These are phyloP conservation scores for Nicotiana otophora DNA, from an alignment of 257 asterid genomes.

Conservation along the genomic window DNA sequence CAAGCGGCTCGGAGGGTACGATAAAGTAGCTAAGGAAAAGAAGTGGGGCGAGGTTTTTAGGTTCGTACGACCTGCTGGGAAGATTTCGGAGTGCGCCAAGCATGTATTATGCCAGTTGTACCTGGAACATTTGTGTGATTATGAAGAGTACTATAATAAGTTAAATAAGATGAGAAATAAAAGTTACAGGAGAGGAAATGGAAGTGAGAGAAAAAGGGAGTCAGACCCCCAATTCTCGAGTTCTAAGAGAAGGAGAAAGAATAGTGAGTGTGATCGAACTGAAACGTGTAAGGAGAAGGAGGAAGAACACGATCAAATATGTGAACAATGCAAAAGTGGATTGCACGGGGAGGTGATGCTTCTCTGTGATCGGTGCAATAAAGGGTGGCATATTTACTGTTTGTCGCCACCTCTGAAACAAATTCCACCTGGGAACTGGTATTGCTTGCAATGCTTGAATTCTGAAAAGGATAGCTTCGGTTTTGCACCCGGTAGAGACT, in stretches of 20 bases:
- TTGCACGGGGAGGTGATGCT: slow-evolving; percentile 96
- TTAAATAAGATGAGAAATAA: slow-evolving; percentile 50
- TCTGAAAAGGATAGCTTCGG: slow-evolving; percentile 90
- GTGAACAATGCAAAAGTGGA: slow-evolving; percentile 93
- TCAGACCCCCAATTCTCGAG: slow-evolving; percentile 42
- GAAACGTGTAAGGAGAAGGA: slow-evolving; percentile 41
- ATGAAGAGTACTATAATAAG: slow-evolving; percentile 61
- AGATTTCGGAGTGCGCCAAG: slow-evolving; percentile 78
- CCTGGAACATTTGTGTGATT: slow-evolving; percentile 74
- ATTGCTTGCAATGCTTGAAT: slow-evolving; percentile 85
- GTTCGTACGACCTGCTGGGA: slow-evolving; percentile 55
- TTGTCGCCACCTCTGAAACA: slow-evolving; percentile 80
- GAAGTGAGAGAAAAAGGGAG: slow-evolving; percentile 34
- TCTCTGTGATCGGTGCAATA: slow-evolving; percentile 89
- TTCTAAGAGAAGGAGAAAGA: slow-evolving; percentile 70
- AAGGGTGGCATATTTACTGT: slow-evolving; percentile 94
- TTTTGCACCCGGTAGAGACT: slow-evolving; percentile 77
- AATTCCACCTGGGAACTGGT: slow-evolving; percentile 93
- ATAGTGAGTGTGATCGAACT: slow-evolving; percentile 56
- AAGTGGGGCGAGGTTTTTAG: slow-evolving; percentile 90
- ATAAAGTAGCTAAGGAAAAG: slow-evolving; percentile 61
- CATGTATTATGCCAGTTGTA: slow-evolving; percentile 74
- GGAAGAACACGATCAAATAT: slow-evolving; percentile 62
- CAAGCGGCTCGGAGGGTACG: slow-evolving; percentile 86
- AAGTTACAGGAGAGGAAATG: slow-evolving; percentile 36